phyloP scores from a whole-genome alignment of 208 protist species.

The Borovskyia barvae region DNA sequence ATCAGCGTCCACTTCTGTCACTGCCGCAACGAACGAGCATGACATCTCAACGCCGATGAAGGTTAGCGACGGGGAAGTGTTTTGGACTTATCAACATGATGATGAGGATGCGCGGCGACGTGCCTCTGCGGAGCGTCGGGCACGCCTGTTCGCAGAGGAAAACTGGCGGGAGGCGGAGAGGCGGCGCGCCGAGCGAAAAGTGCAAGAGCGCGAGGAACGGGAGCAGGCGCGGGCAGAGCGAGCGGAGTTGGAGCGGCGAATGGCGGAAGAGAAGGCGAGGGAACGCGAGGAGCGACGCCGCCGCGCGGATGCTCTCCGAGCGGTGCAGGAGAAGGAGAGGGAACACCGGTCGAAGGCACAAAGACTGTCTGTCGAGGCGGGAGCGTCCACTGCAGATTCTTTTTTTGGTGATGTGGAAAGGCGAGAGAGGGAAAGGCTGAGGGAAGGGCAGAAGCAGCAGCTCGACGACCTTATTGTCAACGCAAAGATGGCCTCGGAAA shows the following conservation, averaged over 20 bases:
- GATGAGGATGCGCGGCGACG: conserved; percentile 20
- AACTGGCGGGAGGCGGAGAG: conserved; percentile 7
- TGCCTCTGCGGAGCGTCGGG: background rate
- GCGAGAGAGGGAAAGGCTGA: conserved; percentile 12
- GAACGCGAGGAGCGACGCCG: conserved; percentile 10
- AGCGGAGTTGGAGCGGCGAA: conserved; percentile 1
- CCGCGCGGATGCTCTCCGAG: conserved; percentile 13
- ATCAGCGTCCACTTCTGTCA: background rate
- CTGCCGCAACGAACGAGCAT: background rate
- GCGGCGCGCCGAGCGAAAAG: conserved; percentile 13
- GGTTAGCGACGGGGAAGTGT: background rate
- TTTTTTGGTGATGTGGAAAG: conserved; percentile 21
- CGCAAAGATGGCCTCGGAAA: conserved; percentile 15
- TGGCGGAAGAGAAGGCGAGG: conserved; percentile 1
- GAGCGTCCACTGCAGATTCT: background rate
- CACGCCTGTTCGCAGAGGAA: conserved; percentile 15
- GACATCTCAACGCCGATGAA: too few species aligned
- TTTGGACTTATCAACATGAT: background rate
- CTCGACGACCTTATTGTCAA: conserved; percentile 28
- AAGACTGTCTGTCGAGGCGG: background rate
- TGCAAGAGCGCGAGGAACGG: background rate
- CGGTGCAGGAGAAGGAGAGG: conserved; percentile 10
- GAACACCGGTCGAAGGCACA: background rate
- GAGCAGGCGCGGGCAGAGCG: background rate
- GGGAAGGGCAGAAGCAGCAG: conserved; percentile 12